A percentile compares a stretch with the other conserved stretches of the same genome.
These are phyloP conservation scores for Diaporthe helianthi DNA, from an alignment of 2,329 filamentous ascomycete species.

Conservation along the genomic window DNA sequence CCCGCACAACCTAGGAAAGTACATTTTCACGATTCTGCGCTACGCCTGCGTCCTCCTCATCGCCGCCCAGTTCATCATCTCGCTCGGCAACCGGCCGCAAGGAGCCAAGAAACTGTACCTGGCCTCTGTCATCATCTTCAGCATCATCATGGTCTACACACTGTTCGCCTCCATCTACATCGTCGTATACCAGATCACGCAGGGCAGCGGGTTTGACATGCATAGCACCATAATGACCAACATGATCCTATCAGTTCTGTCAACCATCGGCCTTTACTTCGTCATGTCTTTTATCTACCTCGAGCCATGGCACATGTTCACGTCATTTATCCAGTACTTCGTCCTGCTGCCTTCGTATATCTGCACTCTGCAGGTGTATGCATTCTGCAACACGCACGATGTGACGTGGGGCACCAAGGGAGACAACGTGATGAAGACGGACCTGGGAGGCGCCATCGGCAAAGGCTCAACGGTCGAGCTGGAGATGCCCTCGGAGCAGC, in stretches of 20 bases:
- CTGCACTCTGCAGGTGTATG: slow-evolving; percentile 96
- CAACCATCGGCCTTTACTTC: slow-evolving; percentile 93
- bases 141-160: slow-evolving; percentile 94
- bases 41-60: slow-evolving; percentile 90
- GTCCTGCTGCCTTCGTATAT: slow-evolving; percentile 91
- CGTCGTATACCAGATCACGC: slow-evolving; percentile 78
- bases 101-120: slow-evolving; percentile 92
- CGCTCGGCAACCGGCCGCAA: slow-evolving; percentile 94
- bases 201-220: slow-evolving; percentile 60
- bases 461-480: slow-evolving; percentile 85
- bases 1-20: slow-evolving; percentile 81
- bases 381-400: slow-evolving; percentile 99
- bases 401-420: slow-evolving; percentile 99
- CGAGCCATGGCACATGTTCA: slow-evolving; percentile 99
- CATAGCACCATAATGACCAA: slow-evolving; percentile 95
- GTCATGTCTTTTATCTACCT: slow-evolving; percentile 96
- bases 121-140: slow-evolving; percentile 86
- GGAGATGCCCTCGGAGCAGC: slow-evolving; percentile 97
- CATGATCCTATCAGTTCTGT: slow-evolving; percentile 86
- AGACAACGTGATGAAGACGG: slow-evolving; percentile 92
- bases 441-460: slow-evolving; percentile 84
- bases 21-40: slow-evolving; percentile 85
- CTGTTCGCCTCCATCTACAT: slow-evolving; percentile 90
- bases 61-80: slow-evolving; percentile 93
- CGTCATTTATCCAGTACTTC: slow-evolving; percentile 89